These are phyloP conservation scores for Claviceps sp. DNA, from an alignment of 2,329 filamentous ascomycete species.

Conservation along the genomic window DNA sequence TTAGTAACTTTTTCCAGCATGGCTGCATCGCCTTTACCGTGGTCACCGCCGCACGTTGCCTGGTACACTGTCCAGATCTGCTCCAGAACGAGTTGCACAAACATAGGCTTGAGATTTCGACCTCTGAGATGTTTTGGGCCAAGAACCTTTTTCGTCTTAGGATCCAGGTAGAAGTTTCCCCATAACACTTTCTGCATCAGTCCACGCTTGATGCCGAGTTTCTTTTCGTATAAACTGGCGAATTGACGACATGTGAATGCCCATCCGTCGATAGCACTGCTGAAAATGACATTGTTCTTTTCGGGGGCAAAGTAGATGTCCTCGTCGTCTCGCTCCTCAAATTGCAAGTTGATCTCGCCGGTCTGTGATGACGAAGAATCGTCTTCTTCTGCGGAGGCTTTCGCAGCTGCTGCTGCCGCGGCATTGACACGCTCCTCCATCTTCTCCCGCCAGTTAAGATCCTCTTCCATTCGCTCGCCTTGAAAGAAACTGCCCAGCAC, in stretches of 20 bases:
- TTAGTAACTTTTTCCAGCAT: constrained; percentile 92
- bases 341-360: constrained; percentile 45
- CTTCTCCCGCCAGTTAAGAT: constrained; percentile 85
- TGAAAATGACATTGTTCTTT: constrained; percentile 98
- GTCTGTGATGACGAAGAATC: constrained; percentile 36
- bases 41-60: constrained; percentile 71
- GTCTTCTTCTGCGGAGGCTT: constrained; percentile 40
- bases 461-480: constrained; percentile 96
- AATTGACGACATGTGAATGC: constrained; percentile 95
- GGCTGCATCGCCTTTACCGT: constrained; percentile 67
- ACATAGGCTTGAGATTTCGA: constrained; percentile 84
- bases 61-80: constrained; percentile 94
- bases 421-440: constrained; percentile 78
- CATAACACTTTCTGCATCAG: constrained; percentile 87
- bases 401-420: constrained; percentile 50
- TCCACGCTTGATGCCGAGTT: constrained; percentile 83
- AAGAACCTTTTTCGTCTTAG: constrained; percentile 89
- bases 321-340: constrained; percentile 87
- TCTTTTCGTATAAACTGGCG: constrained; percentile 86
- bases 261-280: constrained; percentile 97
- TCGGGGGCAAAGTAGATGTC: constrained; percentile 97
- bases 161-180: constrained; percentile 93
- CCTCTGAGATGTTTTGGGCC: constrained; percentile 88
- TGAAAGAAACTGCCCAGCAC: constrained; percentile 96
- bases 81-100: constrained; percentile 90